Evolutionary conservation across 2,329 filamentous ascomycete species (phyloP), one percentile per base, ranked within the genome.

Genomic region (Penicillium corylophilum): DNA sequence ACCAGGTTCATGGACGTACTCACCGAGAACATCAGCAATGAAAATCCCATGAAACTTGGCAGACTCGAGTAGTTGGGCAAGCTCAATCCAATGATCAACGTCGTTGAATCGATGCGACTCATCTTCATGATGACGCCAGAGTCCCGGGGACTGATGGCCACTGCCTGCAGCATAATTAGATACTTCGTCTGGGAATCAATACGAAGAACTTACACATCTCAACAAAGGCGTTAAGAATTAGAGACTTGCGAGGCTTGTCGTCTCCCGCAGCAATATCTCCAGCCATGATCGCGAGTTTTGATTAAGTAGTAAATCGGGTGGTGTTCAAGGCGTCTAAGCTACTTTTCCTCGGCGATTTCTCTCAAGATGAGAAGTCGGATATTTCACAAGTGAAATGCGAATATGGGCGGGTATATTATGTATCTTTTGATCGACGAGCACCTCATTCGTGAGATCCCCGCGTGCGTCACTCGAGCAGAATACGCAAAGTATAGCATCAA

Each of bases 21-120:
- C 66, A 75, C 77, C 79, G 1, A 88, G 75, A 0, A 86, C 83
- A 63, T 87, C 84, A 0, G 84, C 84, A 46, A 87, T 84, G 67
- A 87, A 87, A 31, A 87, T 83, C 10, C 82, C 83, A 48, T 86
- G 82, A 57, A 87, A 85, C 47, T 85, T 83, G 26, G 80, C 83
- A 0, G 76, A 72, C 56, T 87, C 84, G 1, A 86, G 76, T 0
- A 82, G 69, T 53, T 84, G 76, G 0, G 83, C 84, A 0, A 87
- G 69, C 45, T 82, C 75, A 0, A 80, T 76, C 84, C 84, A 87
- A 53, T 86, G 81, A 5, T 81, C 71, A 29, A 85, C 71, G 23
- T 80, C 75, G 54, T 83, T 83, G 67, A 88, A 88, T 16, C 80
- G 70, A 57, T 78, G 77, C 1, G 84, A 87, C 57, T 81, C 73